Conservation (phyloP, 768 basidiomycete species). For the Dioszegia hungarica region DNA sequence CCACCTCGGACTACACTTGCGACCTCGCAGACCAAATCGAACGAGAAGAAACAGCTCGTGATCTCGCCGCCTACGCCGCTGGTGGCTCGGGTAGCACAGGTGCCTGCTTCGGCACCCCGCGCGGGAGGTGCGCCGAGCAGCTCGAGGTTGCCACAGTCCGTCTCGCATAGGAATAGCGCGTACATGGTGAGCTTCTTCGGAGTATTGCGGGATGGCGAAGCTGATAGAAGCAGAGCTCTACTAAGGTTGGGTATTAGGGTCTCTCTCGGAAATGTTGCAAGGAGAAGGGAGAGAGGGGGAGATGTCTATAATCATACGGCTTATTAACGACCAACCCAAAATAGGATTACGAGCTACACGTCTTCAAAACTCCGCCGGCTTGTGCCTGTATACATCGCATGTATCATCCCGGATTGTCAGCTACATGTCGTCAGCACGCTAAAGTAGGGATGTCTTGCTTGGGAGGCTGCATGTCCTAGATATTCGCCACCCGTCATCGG, state of each 20-base stretch:
- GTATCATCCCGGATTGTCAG: too few species aligned
- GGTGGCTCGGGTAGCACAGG: conserved; percentile 24
- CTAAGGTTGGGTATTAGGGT: neutral
- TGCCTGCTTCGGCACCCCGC: conserved; percentile 1
- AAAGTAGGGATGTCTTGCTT: too few species aligned
- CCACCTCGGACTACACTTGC: neutral
- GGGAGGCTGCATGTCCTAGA: too few species aligned
- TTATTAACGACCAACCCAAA: too few species aligned
- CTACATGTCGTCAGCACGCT: too few species aligned
- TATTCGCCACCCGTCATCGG: too few species aligned
- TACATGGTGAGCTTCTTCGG: conserved; percentile 4
- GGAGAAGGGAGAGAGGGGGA: too few species aligned
- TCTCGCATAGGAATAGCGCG: conserved; percentile 5
- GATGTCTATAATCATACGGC: conserved; percentile 5
- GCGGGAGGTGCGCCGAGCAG: neutral
- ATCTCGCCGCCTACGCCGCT: conserved; percentile 41
- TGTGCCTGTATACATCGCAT: too few species aligned
- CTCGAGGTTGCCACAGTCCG: conserved; percentile 2
- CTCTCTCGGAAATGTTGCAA: too few species aligned
- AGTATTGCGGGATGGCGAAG: neutral
- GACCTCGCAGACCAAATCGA: neutral
- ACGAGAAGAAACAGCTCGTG: conserved; percentile 24
- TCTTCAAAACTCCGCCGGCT: too few species aligned
- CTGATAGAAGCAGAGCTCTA: neutral
- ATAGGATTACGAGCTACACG: too few species aligned